Conservation (phyloP, 176 grass and related monocot genomes). For the Luzula sylvatica region DNA sequence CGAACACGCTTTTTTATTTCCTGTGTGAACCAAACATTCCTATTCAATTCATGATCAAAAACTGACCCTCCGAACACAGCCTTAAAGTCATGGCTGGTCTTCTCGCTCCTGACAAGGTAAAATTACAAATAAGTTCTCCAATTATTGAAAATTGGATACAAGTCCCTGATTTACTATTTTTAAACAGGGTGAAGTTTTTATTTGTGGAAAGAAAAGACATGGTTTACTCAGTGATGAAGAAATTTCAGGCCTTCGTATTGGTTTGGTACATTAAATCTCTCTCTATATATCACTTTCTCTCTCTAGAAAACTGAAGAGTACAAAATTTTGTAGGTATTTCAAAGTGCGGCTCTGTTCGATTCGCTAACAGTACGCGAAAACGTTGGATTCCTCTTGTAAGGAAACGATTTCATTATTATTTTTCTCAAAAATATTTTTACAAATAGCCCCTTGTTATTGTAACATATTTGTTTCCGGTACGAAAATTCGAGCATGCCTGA, state of each 20-base stretch:
- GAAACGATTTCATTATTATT: constrained; percentile 22
- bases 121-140: neutral
- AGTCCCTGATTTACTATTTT: constrained; percentile 14
- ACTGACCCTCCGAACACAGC: too few species aligned
- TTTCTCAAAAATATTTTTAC: too few species aligned
- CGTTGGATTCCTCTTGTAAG: constrained; percentile 98
- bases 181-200: constrained; percentile 75
- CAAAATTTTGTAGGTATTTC: constrained; percentile 86
- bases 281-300: too few species aligned
- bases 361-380: constrained; percentile 92
- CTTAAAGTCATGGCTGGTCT: constrained; percentile 97
- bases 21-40: too few species aligned
- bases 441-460: too few species aligned
- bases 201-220: constrained; percentile 64
- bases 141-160: neutral
- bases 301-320: too few species aligned
- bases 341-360: constrained; percentile 93
- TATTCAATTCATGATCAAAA: too few species aligned
- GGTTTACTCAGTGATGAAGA: constrained; percentile 93
- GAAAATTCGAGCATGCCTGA: constrained; percentile 70
- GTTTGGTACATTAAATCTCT: too few species aligned
- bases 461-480: constrained; percentile 42
- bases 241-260: constrained; percentile 72
- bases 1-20: too few species aligned
- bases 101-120: constrained; percentile 78